Evolutionary conservation across 257 asterid genomes (phyloP).

Genomic region (Solanum bukasovii): DNA sequence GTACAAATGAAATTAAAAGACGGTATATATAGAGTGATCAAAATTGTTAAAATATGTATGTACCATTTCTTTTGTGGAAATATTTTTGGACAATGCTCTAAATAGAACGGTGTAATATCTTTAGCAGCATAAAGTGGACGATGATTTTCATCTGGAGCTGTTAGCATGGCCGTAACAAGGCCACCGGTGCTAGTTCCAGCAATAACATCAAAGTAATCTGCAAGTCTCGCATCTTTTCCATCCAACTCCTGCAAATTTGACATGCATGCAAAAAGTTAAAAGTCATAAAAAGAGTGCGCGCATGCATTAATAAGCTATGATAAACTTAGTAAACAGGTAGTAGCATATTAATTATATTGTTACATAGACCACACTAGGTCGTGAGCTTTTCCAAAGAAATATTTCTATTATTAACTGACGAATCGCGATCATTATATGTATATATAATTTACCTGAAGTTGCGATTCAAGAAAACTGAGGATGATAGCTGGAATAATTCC

Average conservation of each 20-base stretch:
- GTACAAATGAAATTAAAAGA: not conserved
- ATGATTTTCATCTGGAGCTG: conserved; percentile 33
- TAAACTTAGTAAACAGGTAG: not conserved
- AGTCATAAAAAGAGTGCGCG: not conserved
- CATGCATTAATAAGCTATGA: not conserved
- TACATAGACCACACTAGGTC: not conserved
- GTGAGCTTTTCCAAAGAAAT: not conserved
- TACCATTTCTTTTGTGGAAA: conserved; percentile 19
- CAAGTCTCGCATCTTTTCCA: conserved; percentile 46
- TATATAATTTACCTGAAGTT: conserved; percentile 26
- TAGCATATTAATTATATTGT: not conserved
- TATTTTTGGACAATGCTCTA: conserved; percentile 26
- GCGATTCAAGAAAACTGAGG: conserved; percentile 34
- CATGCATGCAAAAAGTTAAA: not conserved
- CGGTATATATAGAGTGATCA: not conserved
- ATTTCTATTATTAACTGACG: not conserved
- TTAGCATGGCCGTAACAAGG: conserved; percentile 41
- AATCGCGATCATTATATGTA: not conserved
- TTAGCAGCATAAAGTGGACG: conserved; percentile 49
- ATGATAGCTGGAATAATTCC: conserved; percentile 38
- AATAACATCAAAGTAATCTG: conserved; percentile 55
- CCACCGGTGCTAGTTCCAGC: conserved; percentile 77
- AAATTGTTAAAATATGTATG: not conserved
- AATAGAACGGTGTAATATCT: conserved; percentile 38
- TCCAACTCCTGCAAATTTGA: conserved; percentile 27